phyloP scores from a whole-genome alignment of 2,329 filamentous ascomycete genomes.

The Fusarium transvaalense region DNA sequence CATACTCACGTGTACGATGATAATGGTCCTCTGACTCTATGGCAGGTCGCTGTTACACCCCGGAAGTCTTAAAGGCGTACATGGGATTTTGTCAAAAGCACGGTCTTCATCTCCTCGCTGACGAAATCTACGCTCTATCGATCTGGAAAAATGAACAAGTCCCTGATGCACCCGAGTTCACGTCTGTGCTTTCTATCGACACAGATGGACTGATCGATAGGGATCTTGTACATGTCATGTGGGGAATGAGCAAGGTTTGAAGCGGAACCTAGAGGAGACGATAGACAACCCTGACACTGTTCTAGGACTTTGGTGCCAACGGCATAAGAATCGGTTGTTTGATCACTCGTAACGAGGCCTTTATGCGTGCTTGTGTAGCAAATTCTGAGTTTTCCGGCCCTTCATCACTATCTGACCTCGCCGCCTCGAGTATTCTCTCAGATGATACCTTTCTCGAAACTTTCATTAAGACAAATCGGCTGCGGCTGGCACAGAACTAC shows the following conservation, averaged over 20 bases:
- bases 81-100: constrained; percentile 9
- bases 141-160: background rate
- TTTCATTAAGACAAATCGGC: background rate
- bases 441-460: background rate
- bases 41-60: background rate
- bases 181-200: background rate
- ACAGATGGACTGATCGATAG: background rate
- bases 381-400: constrained; percentile 1
- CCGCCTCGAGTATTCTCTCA: background rate
- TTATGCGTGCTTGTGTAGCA: background rate
- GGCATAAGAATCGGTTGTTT: background rate
- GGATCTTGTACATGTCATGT: background rate
- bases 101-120: background rate
- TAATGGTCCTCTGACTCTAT: accelerated
- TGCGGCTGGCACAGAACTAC: background rate
- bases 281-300: accelerated
- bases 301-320: background rate
- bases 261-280: accelerated
- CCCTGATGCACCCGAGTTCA: background rate
- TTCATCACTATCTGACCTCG: background rate
- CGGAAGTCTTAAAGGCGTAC: background rate
- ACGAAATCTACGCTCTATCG: constrained; percentile 3
- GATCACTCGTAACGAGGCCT: accelerated
- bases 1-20: accelerated
- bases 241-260: constrained; percentile 2